phyloP scores from a whole-genome alignment of 768 basidiomycete genomes.

The Serendipita sp. region DNA sequence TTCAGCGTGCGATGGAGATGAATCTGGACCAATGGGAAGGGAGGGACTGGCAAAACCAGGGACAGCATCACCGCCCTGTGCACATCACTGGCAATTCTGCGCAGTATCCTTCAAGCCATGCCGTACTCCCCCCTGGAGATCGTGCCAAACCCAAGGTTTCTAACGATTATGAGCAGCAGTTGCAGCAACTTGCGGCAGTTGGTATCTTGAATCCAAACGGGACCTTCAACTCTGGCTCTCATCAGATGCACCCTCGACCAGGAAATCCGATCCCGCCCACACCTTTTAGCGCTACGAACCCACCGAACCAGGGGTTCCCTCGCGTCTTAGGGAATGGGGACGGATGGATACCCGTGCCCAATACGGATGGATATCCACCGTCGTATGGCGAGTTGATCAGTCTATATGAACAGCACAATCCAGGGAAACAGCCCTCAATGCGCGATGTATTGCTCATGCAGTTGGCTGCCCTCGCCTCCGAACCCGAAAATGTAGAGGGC shows the following conservation, averaged over 20 bases:
- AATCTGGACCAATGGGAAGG: conserved; percentile 1
- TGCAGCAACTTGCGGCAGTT: neutral
- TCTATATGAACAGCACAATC: conserved; percentile 5
- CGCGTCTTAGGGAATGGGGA: neutral
- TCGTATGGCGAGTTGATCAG: conserved; percentile 2
- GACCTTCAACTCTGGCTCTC: neutral
- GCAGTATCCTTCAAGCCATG: conserved; percentile 5
- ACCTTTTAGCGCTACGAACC: neutral
- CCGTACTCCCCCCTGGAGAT: neutral
- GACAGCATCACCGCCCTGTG: neutral
- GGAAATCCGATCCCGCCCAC: conserved; percentile 1
- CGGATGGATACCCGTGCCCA: conserved; percentile 3
- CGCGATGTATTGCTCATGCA: neutral
- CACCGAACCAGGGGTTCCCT: neutral
- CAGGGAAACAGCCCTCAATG: neutral
- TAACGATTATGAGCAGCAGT: conserved; percentile 3
- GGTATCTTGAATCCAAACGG: neutral
- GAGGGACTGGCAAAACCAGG: neutral
- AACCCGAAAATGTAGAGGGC: conserved; percentile 1
- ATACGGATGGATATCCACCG: conserved; percentile 4
- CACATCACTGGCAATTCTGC: neutral
- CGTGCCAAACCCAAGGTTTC: neutral
- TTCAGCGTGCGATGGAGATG: conserved; percentile 3
- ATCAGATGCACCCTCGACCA: neutral
- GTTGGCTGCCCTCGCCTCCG: neutral